These are phyloP conservation scores for Xylariaceae sp. DNA, from an alignment of 2,329 filamentous ascomycete genomes.

Conservation along the genomic window DNA sequence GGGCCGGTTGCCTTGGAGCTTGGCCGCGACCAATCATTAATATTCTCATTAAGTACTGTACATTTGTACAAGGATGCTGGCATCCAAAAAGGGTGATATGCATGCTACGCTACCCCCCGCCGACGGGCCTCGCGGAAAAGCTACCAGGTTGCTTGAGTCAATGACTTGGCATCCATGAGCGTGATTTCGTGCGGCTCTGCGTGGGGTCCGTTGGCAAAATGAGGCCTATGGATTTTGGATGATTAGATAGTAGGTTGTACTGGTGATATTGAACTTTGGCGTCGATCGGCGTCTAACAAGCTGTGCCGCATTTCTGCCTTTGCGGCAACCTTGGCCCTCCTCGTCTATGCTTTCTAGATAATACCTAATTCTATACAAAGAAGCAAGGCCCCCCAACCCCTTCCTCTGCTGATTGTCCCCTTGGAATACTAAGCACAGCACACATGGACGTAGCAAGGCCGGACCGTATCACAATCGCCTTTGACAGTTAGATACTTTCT, in stretches of 20 bases:
- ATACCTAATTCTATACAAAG: slow-evolving; percentile 16
- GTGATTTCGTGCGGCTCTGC: slow-evolving; percentile 15
- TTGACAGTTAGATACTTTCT: not conserved
- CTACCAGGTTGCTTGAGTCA: slow-evolving; percentile 3
- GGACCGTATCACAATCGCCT: not conserved
- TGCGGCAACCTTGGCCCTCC: slow-evolving; percentile 7
- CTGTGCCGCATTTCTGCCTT: slow-evolving; percentile 15
- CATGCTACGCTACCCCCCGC: slow-evolving; percentile 2
- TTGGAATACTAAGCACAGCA: not conserved
- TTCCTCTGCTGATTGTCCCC: not conserved
- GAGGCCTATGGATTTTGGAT: not conserved
- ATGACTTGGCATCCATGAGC: slow-evolving; percentile 2
- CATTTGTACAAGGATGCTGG: slow-evolving; percentile 4
- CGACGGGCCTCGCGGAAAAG: slow-evolving; percentile 7
- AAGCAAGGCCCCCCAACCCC: slow-evolving; percentile 7
- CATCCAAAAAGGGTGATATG: slow-evolving; percentile 11
- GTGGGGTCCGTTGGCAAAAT: slow-evolving; percentile 2
- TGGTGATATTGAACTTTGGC: slow-evolving; percentile 8
- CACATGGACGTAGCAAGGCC: not conserved
- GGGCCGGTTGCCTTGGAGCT: slow-evolving; percentile 10
- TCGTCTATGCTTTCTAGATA: not conserved
- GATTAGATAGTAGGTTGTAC: slow-evolving; percentile 11
- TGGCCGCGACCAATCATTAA: slow-evolving; percentile 7
- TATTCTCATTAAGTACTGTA: slow-evolving; percentile 9
- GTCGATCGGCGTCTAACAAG: slow-evolving; percentile 7